Evolutionary conservation across 1,284 basidiomycete species (phyloP).

Genomic region (Polyporus tsugae): DNA sequence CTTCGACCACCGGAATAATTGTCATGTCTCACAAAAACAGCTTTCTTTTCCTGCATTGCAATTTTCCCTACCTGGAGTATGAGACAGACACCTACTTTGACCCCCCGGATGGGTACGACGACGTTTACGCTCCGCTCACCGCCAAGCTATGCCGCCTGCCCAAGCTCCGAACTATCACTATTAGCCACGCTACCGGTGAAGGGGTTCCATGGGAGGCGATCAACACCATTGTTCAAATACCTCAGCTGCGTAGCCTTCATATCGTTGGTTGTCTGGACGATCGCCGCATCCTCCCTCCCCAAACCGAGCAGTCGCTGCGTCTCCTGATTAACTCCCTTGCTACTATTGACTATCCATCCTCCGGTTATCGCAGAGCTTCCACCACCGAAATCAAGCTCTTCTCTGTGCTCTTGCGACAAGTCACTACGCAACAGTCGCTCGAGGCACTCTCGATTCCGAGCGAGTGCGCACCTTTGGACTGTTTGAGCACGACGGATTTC

Average conservation of each 20-base stretch:
- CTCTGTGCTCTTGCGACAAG: not conserved
- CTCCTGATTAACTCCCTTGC: not conserved
- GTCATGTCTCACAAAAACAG: not conserved
- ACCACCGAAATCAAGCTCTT: not conserved
- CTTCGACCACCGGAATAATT: too few species aligned
- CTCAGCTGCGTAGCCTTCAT: not conserved
- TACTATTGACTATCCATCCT: not conserved
- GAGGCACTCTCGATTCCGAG: not conserved
- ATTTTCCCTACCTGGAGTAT: not conserved
- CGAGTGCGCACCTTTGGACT: not conserved
- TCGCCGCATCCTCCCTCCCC: not conserved
- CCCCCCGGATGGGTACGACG: not conserved
- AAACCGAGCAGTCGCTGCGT: not conserved
- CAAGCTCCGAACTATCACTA: not conserved
- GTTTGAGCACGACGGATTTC: not conserved
- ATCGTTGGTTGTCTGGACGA: not conserved
- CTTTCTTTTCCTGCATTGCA: not conserved
- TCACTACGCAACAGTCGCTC: not conserved
- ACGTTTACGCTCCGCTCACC: not conserved
- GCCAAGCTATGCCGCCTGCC: not conserved
- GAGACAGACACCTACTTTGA: not conserved
- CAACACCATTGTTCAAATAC: not conserved
- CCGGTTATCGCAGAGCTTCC: not conserved
- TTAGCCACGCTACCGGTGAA: not conserved
- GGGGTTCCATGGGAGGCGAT: conserved; percentile 3